Evolutionary conservation across 192 early-diverging fungal genomes (phyloP), one percentile per base, ranked within the genome.

Genomic region (Coemansia sp.): DNA sequence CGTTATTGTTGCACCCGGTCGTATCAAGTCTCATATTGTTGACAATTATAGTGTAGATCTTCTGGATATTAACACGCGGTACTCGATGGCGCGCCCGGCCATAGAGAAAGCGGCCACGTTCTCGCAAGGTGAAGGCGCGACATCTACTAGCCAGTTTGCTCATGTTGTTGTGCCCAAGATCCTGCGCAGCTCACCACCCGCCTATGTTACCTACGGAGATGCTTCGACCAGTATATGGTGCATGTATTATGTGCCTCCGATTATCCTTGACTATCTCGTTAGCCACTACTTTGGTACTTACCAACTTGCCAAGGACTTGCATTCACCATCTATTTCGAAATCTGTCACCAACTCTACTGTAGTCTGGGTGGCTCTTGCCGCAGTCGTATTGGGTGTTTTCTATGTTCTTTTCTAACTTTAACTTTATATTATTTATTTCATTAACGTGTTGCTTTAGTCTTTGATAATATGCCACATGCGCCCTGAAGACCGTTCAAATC

Each of bases 11-110:
- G 86, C 86, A 3, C 90, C 90, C 10, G 90, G 90, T 43, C 87
- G 76, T 0, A 88, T 90, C 67, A 86, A 72, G 60, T 92, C 90
- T 64, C 88, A 92, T 66, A 73, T 92, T 57, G 88, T 84, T 27
- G 73, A 79, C 31, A 57, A 87, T 34, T 72, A 76, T 31, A 63
- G 63, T 11, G 65, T 65, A 9, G 43, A 65, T 11, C 72, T 83
- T 5, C 15, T 49, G 31, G 73, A 91, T 22, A 72, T 73, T 34
- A 71, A 70, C n/a, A 84, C 86, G 9, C 55, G 83, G 36, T 89
- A 87, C 41, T 53, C 65, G 18, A 74, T 77, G 10, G 84, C 85
- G 4, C 39, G 76, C 38, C 71, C 77, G 15, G 74, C 70, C 27
- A 85, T 90, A 43, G 52, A 79, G 44, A 53, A 73, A 11, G 69